phyloP scores from a whole-genome alignment of 2,329 filamentous ascomycete genomes.

The Pseudocercospora fijiensis region DNA sequence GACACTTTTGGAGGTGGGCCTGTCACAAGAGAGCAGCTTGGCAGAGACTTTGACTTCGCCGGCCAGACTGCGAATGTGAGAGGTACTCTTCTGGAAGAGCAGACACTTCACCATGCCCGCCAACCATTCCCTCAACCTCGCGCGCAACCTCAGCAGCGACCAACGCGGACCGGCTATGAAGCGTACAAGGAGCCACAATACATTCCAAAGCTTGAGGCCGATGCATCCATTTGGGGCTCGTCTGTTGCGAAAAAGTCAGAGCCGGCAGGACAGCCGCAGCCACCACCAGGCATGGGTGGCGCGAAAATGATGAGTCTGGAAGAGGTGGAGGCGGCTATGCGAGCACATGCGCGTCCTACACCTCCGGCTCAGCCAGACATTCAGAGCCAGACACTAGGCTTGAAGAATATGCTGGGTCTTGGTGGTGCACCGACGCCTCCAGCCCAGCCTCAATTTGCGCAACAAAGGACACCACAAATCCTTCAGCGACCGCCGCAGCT shows the following conservation, averaged over 20 bases:
- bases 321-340: constrained; percentile 93
- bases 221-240: constrained; percentile 88
- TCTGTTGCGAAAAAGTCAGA: constrained; percentile 55
- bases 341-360: constrained; percentile 59
- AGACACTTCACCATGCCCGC: constrained; percentile 76
- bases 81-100: constrained; percentile 84
- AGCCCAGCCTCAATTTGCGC: constrained; percentile 33
- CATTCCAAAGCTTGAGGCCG: constrained; percentile 85
- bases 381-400: constrained; percentile 35
- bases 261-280: constrained; percentile 20
- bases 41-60: constrained; percentile 97
- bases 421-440: constrained; percentile 26
- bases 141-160: constrained; percentile 48
- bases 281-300: constrained; percentile 37
- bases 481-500: constrained; percentile 49
- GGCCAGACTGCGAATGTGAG: constrained; percentile 86
- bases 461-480: constrained; percentile 47
- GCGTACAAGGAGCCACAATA: constrained; percentile 83
- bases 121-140: constrained; percentile 57
- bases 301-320: constrained; percentile 93
- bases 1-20: constrained; percentile 73
- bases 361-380: constrained; percentile 26
- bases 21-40: constrained; percentile 57
- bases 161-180: constrained; percentile 81
- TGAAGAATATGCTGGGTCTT: constrained; percentile 39